Percentiles rank a stretch among this genome's conserved stretches.
phyloP scores from a whole-genome alignment of 257 asterid species.

The Fraxinus americana region DNA sequence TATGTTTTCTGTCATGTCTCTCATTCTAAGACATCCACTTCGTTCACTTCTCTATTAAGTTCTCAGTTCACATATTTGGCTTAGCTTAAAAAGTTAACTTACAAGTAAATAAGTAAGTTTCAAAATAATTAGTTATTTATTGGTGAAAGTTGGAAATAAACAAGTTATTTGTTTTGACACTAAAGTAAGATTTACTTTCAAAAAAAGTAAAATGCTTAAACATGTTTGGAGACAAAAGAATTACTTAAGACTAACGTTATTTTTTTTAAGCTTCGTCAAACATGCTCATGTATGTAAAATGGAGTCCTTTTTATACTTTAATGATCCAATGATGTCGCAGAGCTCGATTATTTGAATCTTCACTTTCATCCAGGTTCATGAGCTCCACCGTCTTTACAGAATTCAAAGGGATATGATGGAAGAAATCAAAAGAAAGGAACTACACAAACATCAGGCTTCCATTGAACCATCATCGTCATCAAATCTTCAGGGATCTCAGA shows the following conservation, averaged over 20 bases:
- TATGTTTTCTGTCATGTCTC: constrained; percentile 9
- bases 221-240: not conserved
- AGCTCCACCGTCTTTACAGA: constrained; percentile 87
- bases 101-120: not conserved
- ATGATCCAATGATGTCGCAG: constrained; percentile 3
- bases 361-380: constrained; percentile 56
- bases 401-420: constrained; percentile 95
- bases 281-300: not conserved
- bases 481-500: constrained; percentile 63
- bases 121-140: not conserved
- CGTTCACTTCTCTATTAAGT: not conserved
- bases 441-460: constrained; percentile 45
- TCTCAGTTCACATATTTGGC: constrained; percentile 5
- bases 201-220: not conserved
- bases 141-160: not conserved
- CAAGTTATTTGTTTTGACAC: not conserved
- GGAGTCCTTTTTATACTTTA: constrained; percentile 4
- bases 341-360: constrained; percentile 22
- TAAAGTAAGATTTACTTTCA: not conserved
- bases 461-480: constrained; percentile 81
- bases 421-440: constrained; percentile 55
- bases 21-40: not conserved
- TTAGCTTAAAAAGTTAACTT: not conserved
- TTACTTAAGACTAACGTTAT: not conserved
- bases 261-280: not conserved